phyloP scores from a whole-genome alignment of 2,329 filamentous ascomycete species.

The Xylaria hypoxylon region DNA sequence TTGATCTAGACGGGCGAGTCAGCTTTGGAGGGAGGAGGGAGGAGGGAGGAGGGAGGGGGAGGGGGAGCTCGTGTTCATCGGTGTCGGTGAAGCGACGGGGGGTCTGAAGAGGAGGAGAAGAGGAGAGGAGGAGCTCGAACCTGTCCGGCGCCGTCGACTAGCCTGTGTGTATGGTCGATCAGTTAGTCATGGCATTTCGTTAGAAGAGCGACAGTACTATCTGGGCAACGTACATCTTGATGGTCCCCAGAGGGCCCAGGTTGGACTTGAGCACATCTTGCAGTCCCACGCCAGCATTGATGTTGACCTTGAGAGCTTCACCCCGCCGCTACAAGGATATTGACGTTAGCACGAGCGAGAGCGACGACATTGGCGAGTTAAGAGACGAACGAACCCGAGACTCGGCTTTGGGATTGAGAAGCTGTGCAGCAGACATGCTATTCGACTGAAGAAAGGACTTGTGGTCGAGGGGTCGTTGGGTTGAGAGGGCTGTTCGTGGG shows the following conservation, averaged over 20 bases:
- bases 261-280: constrained; percentile 97
- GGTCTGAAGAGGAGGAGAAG: no score
- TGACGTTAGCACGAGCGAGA: constrained; percentile 47
- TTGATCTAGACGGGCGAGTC: constrained; percentile 76
- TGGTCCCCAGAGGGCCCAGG: constrained; percentile 89
- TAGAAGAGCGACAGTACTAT: no score
- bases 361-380: no score
- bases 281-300: constrained; percentile 92
- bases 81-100: constrained; percentile 31
- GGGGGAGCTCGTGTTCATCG: neutral
- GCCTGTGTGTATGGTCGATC: constrained; percentile 57
- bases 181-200: neutral
- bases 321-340: constrained; percentile 79
- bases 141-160: constrained; percentile 76
- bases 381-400: constrained; percentile 73
- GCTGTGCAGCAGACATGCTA: constrained; percentile 93
- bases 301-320: constrained; percentile 97
- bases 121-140: constrained; percentile 56
- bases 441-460: neutral
- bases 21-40: constrained; percentile 33
- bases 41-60: no score
- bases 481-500: constrained; percentile 9
- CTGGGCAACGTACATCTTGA: constrained; percentile 80
- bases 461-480: neutral
- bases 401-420: constrained; percentile 99